Conservation (phyloP, 345 rosid species). For the Syzygium oleosum region DNA sequence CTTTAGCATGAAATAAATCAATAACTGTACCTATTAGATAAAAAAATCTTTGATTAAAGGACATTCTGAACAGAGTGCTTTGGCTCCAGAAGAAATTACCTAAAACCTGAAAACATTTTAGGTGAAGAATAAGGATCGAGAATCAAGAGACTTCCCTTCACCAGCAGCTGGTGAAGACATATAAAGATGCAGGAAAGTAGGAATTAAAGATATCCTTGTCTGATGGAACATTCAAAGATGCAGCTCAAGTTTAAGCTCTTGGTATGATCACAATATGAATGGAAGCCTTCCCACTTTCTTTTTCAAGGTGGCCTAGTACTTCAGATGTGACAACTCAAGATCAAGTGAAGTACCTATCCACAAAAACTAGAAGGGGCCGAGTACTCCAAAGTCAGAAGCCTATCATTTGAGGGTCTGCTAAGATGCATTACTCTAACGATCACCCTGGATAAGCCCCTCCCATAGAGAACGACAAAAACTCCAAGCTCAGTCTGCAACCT, state of each 20-base stretch:
- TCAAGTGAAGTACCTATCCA: neutral
- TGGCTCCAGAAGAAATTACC: neutral
- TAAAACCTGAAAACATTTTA: neutral
- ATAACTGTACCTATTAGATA: conserved; percentile 67
- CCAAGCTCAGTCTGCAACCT: neutral
- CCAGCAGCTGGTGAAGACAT: neutral
- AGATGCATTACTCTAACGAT: neutral
- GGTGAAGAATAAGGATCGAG: neutral
- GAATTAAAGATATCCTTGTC: neutral
- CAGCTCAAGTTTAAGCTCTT: neutral
- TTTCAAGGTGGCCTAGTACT: neutral
- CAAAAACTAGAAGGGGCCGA: neutral
- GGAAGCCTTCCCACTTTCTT: neutral
- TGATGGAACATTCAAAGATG: neutral
- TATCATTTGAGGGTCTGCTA: neutral
- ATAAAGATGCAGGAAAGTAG: neutral
- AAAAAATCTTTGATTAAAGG: neutral
- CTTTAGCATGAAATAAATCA: conserved; percentile 98
- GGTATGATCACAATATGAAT: neutral
- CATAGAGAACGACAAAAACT: neutral
- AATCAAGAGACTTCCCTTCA: neutral
- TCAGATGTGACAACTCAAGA: neutral
- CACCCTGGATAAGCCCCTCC: neutral
- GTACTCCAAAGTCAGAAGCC: neutral
- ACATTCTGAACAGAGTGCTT: neutral